phyloP scores from a whole-genome alignment of 257 asterid genomes.

The Solanum boliviense region DNA sequence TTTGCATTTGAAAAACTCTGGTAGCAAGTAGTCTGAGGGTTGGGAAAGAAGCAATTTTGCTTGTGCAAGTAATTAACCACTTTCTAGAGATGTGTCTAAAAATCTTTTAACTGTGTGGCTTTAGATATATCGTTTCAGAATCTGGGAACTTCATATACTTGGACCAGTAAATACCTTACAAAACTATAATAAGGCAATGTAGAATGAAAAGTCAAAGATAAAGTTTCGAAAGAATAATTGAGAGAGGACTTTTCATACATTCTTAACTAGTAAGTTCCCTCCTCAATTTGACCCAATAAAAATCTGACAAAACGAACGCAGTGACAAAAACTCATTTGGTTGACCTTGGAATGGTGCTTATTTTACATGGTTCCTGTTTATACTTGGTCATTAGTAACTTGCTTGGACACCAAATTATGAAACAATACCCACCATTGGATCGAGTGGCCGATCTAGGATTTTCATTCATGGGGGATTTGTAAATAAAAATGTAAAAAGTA shows the following conservation, averaged over 20 bases:
- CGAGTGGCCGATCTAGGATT: background rate
- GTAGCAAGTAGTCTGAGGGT: background rate
- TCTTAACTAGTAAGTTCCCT: background rate
- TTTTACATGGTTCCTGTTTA: background rate
- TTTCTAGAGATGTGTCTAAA: background rate
- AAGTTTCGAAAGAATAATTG: background rate
- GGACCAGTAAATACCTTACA: background rate
- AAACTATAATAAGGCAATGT: too few relatives aligned
- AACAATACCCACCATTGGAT: background rate
- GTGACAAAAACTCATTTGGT: background rate
- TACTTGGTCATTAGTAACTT: background rate
- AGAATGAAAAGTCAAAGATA: background rate
- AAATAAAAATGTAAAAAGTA: background rate
- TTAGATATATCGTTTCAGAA: background rate
- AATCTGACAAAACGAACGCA: background rate
- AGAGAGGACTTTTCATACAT: background rate
- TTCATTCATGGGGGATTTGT: background rate
- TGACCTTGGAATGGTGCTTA: background rate
- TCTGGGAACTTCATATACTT: background rate
- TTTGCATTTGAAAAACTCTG: conserved; percentile 9
- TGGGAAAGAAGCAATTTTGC: background rate
- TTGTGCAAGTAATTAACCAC: background rate
- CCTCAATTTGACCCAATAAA: background rate
- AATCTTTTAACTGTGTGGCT: background rate
- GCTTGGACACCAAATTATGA: background rate